Evolutionary conservation across 1,139 yeast genomes (phyloP).

Genomic region (Pichia cactophila): DNA sequence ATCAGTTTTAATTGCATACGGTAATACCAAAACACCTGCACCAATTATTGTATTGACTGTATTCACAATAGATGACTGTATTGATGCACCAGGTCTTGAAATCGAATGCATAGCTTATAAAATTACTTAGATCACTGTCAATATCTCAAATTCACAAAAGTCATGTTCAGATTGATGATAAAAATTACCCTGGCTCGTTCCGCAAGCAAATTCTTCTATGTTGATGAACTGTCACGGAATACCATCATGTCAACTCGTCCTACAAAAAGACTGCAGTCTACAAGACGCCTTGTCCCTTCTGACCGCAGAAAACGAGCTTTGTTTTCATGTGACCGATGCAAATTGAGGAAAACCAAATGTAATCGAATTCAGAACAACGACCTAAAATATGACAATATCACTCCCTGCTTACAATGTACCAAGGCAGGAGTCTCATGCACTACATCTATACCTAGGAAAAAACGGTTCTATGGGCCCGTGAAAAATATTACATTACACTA

Average conservation of each 20-base stretch:
- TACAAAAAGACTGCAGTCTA: conserved; percentile 15
- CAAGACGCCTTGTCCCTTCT: conserved; percentile 29
- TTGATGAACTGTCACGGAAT: not conserved
- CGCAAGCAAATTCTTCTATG: not conserved
- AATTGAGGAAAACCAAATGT: conserved; percentile 37
- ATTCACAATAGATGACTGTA: conserved; percentile 34
- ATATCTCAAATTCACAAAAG: too few relatives aligned
- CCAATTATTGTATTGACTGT: conserved; percentile 72
- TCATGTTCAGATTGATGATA: too few relatives aligned
- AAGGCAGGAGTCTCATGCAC: conserved; percentile 32
- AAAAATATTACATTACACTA: conserved; percentile 35
- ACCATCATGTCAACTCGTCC: not conserved
- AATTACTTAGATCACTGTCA: too few relatives aligned
- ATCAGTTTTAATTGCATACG: conserved; percentile 81
- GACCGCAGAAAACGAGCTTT: conserved; percentile 33
- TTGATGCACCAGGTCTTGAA: conserved; percentile 18
- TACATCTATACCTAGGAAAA: conserved; percentile 35
- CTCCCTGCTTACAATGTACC: conserved; percentile 34
- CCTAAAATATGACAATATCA: conserved; percentile 29
- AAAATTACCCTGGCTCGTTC: too few relatives aligned
- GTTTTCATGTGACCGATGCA: conserved; percentile 41
- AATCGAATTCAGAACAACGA: conserved; percentile 28
- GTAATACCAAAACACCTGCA: conserved; percentile 91
- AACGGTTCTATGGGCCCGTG: conserved; percentile 32
- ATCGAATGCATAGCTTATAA: not conserved